Base-by-base conservation (phyloP, 1,284 basidiomycete species). In the Apiotrichum montevideense region DNA sequence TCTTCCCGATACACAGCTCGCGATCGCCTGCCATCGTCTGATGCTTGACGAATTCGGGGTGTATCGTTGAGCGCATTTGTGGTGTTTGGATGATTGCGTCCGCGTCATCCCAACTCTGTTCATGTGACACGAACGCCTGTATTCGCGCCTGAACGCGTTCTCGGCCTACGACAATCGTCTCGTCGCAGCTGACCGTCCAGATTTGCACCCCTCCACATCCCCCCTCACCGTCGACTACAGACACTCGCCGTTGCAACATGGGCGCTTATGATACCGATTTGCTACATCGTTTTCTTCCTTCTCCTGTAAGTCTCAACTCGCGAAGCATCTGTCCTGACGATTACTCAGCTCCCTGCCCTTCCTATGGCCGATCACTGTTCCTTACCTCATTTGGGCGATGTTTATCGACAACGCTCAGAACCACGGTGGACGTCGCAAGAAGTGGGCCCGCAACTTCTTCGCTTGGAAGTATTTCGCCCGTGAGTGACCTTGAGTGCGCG, bases 211-310 rank as follows among this genome's bases (percentile, higher is more conserved):
- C 64, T 76, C 11, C 65, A 75, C 48, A 74, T 77, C 43, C 76
- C 76, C 4, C 71, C 71, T 7, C 70, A 74, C 62, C 62, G 92
- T 60, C 81, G 92, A 65, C 73, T 94, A 55, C 90, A 95, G 78
- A 94, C 87, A 56, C 79, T 90, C 54, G 87, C 84, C 0, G 94
- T 98, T 43, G 87, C 93, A 10, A 68, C 86, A 52, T 97, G 90
- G 91, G 88, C 88, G 13, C 82, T 87, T 10, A 79, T 87, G 68
- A 84, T 97, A 51, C 84, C 89, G 3, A 80, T 88, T 60, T 83
- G 82, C 51, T 73, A 86, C 13, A 83, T 84, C 63, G 48, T 84
- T 46, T 97, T 91, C 78, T 80, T 95, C 52, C 73, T 88, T 21
- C 79, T 90, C 40, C 87, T 89, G 90, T 95, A 68, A 69, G 87